These are phyloP conservation scores for Entomortierella beljakovae DNA, from an alignment of 192 early-diverging fungal species.

Conservation along the genomic window DNA sequence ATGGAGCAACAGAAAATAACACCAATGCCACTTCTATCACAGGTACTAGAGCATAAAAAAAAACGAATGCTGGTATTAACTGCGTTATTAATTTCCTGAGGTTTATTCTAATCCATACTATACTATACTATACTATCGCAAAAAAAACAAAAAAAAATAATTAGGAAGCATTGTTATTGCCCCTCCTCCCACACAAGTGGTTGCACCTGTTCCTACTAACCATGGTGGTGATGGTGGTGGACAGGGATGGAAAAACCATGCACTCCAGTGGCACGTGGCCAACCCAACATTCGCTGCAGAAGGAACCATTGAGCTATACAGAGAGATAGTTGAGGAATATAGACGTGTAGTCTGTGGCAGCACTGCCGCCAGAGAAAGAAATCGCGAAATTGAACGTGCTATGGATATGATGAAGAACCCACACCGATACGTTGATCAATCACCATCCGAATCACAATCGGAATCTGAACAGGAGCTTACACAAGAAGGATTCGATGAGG, in stretches of 20 bases:
- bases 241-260: conserved; percentile 49
- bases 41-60: conserved; percentile 29
- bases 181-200: conserved; percentile 33
- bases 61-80: conserved; percentile 33
- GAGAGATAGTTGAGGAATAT: conserved; percentile 47
- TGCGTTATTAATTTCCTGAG: too few species aligned
- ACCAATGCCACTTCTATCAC: conserved; percentile 10
- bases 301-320: conserved; percentile 47
- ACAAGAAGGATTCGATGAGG: background rate
- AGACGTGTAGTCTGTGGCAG: conserved; percentile 41
- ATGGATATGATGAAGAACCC: conserved; percentile 52
- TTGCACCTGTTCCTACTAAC: conserved; percentile 15
- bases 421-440: conserved; percentile 14
- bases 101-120: background rate
- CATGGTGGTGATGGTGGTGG: conserved; percentile 40
- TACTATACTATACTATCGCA: background rate
- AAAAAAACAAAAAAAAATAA: background rate
- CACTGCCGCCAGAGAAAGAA: conserved; percentile 20
- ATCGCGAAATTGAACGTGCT: conserved; percentile 25
- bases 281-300: conserved; percentile 54
- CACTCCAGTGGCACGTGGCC: conserved; percentile 51
- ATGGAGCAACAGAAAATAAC: conserved; percentile 6
- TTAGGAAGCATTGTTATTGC: conserved; percentile 29
- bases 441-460: background rate
- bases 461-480: background rate